phyloP scores from a whole-genome alignment of 1,284 basidiomycete species.

The Xanthoconium separans region DNA sequence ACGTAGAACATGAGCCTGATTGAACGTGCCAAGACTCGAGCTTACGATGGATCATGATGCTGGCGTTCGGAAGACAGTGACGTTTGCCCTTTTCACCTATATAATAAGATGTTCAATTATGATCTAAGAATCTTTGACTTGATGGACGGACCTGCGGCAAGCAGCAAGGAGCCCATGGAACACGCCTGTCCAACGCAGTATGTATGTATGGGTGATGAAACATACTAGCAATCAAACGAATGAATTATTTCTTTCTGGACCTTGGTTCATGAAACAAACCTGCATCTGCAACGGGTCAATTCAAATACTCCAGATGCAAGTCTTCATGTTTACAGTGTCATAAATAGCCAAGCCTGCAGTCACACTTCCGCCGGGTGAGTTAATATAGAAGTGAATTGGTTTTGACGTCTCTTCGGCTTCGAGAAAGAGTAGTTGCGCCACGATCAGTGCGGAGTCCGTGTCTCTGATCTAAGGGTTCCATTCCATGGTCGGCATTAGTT shows the following conservation, averaged over 20 bases:
- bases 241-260: slow-evolving; percentile 15
- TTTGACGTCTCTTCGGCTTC: slow-evolving; percentile 91
- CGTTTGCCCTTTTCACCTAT: slow-evolving; percentile 79
- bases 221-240: slow-evolving; percentile 57
- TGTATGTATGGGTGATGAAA: slow-evolving; percentile 90
- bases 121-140: slow-evolving; percentile 7
- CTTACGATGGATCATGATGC: slow-evolving; percentile 96
- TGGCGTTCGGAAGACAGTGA: slow-evolving; percentile 86
- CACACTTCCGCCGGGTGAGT: slow-evolving; percentile 91
- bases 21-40: slow-evolving; percentile 18
- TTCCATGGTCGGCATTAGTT: slow-evolving; percentile 13
- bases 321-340: slow-evolving; percentile 67
- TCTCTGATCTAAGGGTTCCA: slow-evolving; percentile 69
- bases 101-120: slow-evolving; percentile 13
- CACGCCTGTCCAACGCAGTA: slow-evolving; percentile 93
- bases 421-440: slow-evolving; percentile 89
- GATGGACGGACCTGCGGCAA: slow-evolving; percentile 65
- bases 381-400: slow-evolving; percentile 93
- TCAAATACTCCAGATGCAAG: slow-evolving; percentile 9
- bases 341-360: slow-evolving; percentile 94
- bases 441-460: slow-evolving; percentile 77
- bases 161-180: slow-evolving; percentile 89
- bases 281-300: slow-evolving; percentile 60
- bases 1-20: slow-evolving; percentile 7
- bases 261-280: slow-evolving; percentile 40